Evolutionary conservation across 2,329 filamentous ascomycete genomes (phyloP), one percentile per base, ranked within the genome.

Genomic region (Exophiala mesophila): DNA sequence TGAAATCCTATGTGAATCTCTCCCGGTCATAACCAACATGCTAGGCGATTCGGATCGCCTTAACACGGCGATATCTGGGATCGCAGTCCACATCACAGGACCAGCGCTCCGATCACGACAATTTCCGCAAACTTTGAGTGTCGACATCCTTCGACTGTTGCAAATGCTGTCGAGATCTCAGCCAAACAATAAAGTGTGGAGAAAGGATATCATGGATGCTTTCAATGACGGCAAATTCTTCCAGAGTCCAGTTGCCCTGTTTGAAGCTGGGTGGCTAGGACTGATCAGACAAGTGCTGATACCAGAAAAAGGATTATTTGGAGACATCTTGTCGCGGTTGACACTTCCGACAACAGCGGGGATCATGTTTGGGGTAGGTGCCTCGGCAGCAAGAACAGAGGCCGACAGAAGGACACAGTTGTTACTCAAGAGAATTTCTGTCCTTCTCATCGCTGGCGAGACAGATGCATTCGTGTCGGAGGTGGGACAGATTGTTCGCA

Each of bases 321-420:
- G 82, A 0, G 92, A 98, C 49, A 70, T 96, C 3, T 66, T 97
- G 6, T 73, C 77, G 26, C 83, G 88, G 15, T 77, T 98, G 49
- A 82, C 82, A 4, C 78, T 89, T 3, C 92, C 92, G 4, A 88
- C 89, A 1, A 90, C 89, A 10, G 92, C 94, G 0, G 92, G 92
- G 6, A 94, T 98, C 55, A 90, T 98, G 61, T 98, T 98, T 58
- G 92, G 92, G n/a, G 92, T 98, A 1, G 94, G 94, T 8, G 92
- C 92, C 5, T 88, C 87, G 16, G 94, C 89, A 31, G 92, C 92
- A 24, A 77, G 92, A 45, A 77, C 94, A n/a, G 92, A 98, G 65
- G 88, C 94, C 4, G 92, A 98, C 63, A 83, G 89, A 44, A 92
- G 84, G 65, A 88, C 89, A 1, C 90, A 97, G 64, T 75, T 95